phyloP scores from a whole-genome alignment of 208 protist species.

The Leishmania guyanensis region DNA sequence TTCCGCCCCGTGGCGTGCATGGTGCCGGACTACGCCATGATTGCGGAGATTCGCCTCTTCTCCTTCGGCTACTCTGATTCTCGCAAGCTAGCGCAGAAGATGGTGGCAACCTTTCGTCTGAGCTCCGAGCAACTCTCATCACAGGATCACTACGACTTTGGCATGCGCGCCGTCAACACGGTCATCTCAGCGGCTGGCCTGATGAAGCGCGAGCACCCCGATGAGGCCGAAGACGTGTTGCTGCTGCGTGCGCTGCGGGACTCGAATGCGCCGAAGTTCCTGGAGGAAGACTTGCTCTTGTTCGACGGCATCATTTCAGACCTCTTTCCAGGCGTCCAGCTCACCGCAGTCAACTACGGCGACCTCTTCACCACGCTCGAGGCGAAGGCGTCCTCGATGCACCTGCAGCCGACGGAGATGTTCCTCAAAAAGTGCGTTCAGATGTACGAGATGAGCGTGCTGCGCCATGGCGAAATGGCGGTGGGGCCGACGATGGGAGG shows the following conservation, averaged over 20 bases:
- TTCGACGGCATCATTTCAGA: slow-evolving; percentile 97
- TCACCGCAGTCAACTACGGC: slow-evolving; percentile 93
- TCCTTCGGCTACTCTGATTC: slow-evolving; percentile 98
- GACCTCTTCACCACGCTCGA: slow-evolving; percentile 81
- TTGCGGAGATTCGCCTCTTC: slow-evolving; percentile 98
- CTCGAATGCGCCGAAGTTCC: slow-evolving; percentile 98
- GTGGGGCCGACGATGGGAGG: slow-evolving; percentile 97
- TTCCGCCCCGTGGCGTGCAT: slow-evolving; percentile 98
- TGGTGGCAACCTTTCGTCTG: slow-evolving; percentile 97
- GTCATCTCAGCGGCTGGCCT: slow-evolving; percentile 97
- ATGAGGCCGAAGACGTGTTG: slow-evolving; percentile 94
- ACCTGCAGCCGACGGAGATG: slow-evolving; percentile 93
- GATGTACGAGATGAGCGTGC: slow-evolving; percentile 97
- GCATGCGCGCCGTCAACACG: slow-evolving; percentile 98
- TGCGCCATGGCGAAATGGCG: slow-evolving; percentile 98
- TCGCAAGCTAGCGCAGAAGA: slow-evolving; percentile 95
- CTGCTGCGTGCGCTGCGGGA: slow-evolving; percentile 95
- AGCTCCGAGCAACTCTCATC: slow-evolving; percentile 98
- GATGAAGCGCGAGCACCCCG: slow-evolving; percentile 94
- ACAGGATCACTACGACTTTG: slow-evolving; percentile 99
- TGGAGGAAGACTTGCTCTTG: slow-evolving; percentile 92
- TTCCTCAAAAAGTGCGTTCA: slow-evolving; percentile 98
- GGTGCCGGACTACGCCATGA: slow-evolving; percentile 99
- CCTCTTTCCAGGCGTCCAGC: slow-evolving; percentile 95
- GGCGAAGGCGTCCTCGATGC: slow-evolving; percentile 61